Evolutionary conservation across 768 basidiomycete species (phyloP), one percentile per base, ranked within the genome.

Genomic region (Russula emetica): DNA sequence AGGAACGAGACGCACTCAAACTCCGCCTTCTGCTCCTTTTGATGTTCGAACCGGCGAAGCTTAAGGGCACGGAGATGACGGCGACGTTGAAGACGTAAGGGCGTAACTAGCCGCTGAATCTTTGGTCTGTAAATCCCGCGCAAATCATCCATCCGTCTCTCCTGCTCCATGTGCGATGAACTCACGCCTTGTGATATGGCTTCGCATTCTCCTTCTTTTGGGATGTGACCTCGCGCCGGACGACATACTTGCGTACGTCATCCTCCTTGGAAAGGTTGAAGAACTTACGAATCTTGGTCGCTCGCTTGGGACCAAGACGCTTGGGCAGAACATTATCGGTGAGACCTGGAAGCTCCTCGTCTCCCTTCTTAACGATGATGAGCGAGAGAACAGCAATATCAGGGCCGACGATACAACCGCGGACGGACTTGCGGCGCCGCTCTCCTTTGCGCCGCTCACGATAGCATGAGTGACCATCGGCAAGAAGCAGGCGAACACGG

Each of bases 191-290:
- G 79, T 88, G 92, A 79, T 94, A 96, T 51, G 94, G 89, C 82
- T 97, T 97, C 56, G 88, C 91, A 68, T 82, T 78, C 72, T 85
- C 83, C 83, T 96, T 97, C 88, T 95, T 97, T 72, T 80, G 69
- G 75, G 86, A 88, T 78, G 78, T 86, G 51, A 98, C 93, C 80
- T 97, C 94, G 70, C 95, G 81, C 71, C 94, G 81, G 71, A 98
- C 87, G 69, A 97, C 95, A 76, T 96, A 98, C 79, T 97, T 95
- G 79, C 92, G 86, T 64, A 99, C 96, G 80, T 98, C 96, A 73
- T 99, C 96, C 72, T 95, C 89, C 85, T 98, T 98, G 79, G 83
- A 82, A 74, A 98, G 80, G 83, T 96, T 96, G 85, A 99, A 98
- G 85, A 98, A 97, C 74, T 78, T 84, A 76, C 94, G 84, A 78